Evolutionary conservation across 2,329 filamentous ascomycete genomes (phyloP), one percentile per base, ranked within the genome.

Genomic region (Paracorniculantispora psalliotae): DNA sequence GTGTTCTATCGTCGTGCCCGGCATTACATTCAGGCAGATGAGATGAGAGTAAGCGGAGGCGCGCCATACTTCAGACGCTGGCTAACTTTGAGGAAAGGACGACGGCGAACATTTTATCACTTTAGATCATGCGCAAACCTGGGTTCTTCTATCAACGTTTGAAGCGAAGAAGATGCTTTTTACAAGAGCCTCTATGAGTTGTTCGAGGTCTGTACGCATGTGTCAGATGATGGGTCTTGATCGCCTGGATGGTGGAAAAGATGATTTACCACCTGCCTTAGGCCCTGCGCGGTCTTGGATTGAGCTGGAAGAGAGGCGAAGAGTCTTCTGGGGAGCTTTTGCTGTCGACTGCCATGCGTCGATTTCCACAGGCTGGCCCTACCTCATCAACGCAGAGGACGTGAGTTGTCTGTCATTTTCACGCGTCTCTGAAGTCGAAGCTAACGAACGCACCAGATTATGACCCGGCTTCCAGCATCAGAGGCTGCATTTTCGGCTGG

Each of bases 341-440:
- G 89, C 87, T 64, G 81, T 90, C 44, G 92, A 97, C 70, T 83
- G 90, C 26, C 96, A 96, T 73, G 88, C 90, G 2, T 91, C 89
- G 66, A 90, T 96, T 54, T 91, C 91, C 13, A 96, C 92, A 4
- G 92, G 92, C 2, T 97, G 92, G 92, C 91, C 92, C 0, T 88
- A 90, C 77, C 77, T 86, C 26, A 86, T 96, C 44, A 87, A 96
- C 63, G 82, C 90, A 60, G 78, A 79, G 68, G 90, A 96, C 63
- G 82, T 81, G 65, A 66, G 73, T 65, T 43, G 3, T 30, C 5
- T 25, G 4, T 41, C 28, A 3, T 21, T n/a, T 15, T 8, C 12
- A 23, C 10, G 13, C n/a, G 5, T 15, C 39, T 17, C 25, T 41
- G 19, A 8, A n/a, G 7, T 6, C n/a, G 21, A 30, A 9, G 13